A percentile compares a stretch with the other conserved stretches of the same genome.
Conservation (phyloP, 2,329 filamentous ascomycete species). For the Colletotrichum echinochloae region DNA sequence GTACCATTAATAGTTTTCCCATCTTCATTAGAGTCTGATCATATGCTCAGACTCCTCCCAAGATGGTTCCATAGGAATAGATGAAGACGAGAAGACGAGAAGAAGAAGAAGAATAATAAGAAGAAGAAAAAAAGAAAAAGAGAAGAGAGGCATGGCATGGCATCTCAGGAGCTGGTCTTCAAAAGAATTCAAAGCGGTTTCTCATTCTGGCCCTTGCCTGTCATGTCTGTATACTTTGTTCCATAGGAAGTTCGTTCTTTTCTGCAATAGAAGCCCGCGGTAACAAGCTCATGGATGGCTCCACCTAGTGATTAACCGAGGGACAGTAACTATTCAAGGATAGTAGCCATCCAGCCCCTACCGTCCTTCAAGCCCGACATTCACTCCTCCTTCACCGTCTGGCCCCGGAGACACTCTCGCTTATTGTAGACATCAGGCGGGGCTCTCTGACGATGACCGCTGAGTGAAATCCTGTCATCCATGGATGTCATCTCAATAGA, state of each 20-base stretch:
- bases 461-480: conserved; percentile 36
- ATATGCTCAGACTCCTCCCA: conserved; percentile 17
- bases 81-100: not conserved
- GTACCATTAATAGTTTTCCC: conserved; percentile 24
- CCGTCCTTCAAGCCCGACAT: conserved; percentile 5
- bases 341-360: conserved; percentile 25
- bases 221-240: conserved; percentile 24
- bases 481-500: conserved; percentile 48
- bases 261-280: not conserved
- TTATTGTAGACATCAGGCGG: conserved; percentile 45
- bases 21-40: conserved; percentile 27
- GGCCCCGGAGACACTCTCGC: conserved; percentile 53
- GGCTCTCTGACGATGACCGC: conserved; percentile 42
- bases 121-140: not conserved
- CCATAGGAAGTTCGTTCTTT: not conserved
- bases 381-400: conserved; percentile 51
- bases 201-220: conserved; percentile 21
- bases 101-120: not conserved
- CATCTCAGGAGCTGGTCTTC: conserved; percentile 31
- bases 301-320: not conserved
- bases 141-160: not conserved
- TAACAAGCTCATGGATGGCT: not conserved
- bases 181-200: conserved; percentile 8
- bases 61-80: not conserved
- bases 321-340: not conserved